These are phyloP conservation scores for Fraxinus excelsior DNA, from an alignment of 257 asterid species.

Conservation along the genomic window DNA sequence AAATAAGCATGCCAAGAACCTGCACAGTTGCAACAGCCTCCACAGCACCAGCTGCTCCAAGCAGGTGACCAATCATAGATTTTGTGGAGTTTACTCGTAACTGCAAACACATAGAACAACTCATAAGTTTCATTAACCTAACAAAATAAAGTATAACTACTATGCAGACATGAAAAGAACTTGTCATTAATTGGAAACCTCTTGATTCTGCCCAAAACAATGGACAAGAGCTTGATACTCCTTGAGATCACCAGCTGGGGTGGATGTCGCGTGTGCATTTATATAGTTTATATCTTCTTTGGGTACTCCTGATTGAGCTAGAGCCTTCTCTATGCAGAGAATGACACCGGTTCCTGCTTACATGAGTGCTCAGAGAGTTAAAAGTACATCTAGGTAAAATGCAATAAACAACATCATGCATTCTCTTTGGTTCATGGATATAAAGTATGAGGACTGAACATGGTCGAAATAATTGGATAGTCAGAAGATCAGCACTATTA, in stretches of 20 bases:
- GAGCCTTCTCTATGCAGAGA: constrained; percentile 93
- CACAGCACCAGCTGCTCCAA: constrained; percentile 98
- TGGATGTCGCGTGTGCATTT: constrained; percentile 67
- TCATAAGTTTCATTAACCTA: constrained; percentile 7
- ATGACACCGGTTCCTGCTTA: constrained; percentile 89
- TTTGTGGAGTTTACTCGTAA: constrained; percentile 92
- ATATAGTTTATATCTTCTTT: constrained; percentile 69
- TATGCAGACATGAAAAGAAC: constrained; percentile 21
- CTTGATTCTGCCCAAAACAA: constrained; percentile 90
- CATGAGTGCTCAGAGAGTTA: constrained; percentile 18
- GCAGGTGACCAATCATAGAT: constrained; percentile 96
- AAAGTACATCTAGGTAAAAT: neutral
- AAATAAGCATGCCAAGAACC: constrained; percentile 41
- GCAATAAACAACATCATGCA: constrained; percentile 5
- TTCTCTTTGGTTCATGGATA: constrained; percentile 32
- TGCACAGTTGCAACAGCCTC: constrained; percentile 97
- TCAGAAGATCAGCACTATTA: neutral
- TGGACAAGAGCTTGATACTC: constrained; percentile 83
- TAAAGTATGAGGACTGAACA: neutral
- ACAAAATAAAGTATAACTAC: constrained; percentile 10
- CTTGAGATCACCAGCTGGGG: constrained; percentile 63
- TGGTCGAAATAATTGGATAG: neutral
- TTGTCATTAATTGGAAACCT: constrained; percentile 49
- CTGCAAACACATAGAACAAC: constrained; percentile 45
- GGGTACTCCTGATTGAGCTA: constrained; percentile 89